These are phyloP conservation scores for Penicillium sp. DNA, from an alignment of 2,329 filamentous ascomycete genomes.

Conservation along the genomic window DNA sequence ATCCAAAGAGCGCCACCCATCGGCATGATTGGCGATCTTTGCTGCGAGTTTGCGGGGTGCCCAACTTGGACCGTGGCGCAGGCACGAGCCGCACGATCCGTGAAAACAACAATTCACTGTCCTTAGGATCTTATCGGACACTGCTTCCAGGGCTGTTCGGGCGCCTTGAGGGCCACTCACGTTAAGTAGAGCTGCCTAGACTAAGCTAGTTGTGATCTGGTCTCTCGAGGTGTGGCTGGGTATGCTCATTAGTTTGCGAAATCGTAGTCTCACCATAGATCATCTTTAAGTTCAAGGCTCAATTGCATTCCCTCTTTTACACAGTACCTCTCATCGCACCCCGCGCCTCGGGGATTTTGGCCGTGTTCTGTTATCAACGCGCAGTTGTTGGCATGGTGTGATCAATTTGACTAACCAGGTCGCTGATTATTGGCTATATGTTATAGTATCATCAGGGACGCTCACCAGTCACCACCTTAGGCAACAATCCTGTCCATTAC, in stretches of 20 bases:
- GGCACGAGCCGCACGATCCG: constrained; percentile 3
- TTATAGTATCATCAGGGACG: too few relatives aligned
- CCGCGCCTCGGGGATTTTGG: constrained; percentile 4
- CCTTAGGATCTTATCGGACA: background rate
- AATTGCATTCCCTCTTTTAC: background rate
- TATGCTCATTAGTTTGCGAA: constrained; percentile 3
- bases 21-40: constrained; percentile 1
- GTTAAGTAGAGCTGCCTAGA: background rate
- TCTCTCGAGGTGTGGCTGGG: constrained; percentile 4
- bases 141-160: background rate
- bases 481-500: too few relatives aligned
- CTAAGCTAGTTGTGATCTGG: background rate
- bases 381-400: background rate
- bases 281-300: background rate
- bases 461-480: too few relatives aligned
- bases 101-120: too few relatives aligned
- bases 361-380: background rate
- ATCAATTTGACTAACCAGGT: background rate
- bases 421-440: background rate
- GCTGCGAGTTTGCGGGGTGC: background rate
- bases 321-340: constrained; percentile 2
- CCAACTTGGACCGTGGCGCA: background rate
- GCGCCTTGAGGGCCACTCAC: background rate
- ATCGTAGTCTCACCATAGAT: background rate
- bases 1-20: background rate